Conservation (phyloP, 345 rosid genomes). For the Turritis glabra region DNA sequence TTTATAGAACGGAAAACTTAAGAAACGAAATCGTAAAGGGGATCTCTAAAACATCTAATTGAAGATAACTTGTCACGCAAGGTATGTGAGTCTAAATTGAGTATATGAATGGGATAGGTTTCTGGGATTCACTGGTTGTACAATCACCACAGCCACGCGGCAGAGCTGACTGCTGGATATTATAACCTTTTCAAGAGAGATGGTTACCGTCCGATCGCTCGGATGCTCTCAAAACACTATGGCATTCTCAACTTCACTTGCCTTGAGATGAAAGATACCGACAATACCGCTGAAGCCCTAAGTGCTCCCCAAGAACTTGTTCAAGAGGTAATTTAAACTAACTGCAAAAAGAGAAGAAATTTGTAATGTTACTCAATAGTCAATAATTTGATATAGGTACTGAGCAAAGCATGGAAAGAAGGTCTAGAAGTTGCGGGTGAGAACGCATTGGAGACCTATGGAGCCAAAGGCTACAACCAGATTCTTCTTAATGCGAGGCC, state of each 20-base stretch:
- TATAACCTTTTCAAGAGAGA: conserved; percentile 68
- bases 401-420: conserved; percentile 81
- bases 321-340: conserved; percentile 46
- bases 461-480: conserved; percentile 65
- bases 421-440: conserved; percentile 80
- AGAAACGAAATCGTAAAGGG: too few relatives aligned
- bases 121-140: conserved; percentile 93
- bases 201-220: conserved; percentile 74
- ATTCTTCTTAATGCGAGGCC: conserved; percentile 82
- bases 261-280: conserved; percentile 79
- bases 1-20: too few relatives aligned
- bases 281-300: conserved; percentile 56
- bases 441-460: conserved; percentile 77
- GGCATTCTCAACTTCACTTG: conserved; percentile 76
- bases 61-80: conserved; percentile 8
- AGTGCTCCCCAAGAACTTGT: conserved; percentile 81
- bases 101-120: conserved; percentile 45
- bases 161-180: conserved; percentile 85
- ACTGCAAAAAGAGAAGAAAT: neutral
- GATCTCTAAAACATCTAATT: neutral
- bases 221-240: conserved; percentile 69
- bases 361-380: neutral
- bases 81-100: conserved; percentile 18
- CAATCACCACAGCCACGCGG: conserved; percentile 65
- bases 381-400: conserved; percentile 49